A percentile compares a stretch with the other conserved stretches of the same genome.
Evolutionary conservation across 257 asterid genomes (phyloP).

Genomic region (Penstemon eatonii): DNA sequence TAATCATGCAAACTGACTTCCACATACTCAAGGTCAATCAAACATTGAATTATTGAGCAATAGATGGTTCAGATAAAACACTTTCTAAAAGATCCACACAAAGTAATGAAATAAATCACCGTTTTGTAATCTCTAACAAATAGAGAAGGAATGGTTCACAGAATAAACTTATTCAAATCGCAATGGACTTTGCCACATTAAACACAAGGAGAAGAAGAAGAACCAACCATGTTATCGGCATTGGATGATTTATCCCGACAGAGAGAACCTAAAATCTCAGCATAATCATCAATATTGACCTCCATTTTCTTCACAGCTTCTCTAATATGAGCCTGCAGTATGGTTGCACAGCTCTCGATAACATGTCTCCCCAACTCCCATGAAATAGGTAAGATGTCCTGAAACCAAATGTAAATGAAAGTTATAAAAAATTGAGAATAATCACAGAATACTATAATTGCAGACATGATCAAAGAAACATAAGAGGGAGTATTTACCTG

Average conservation of each 20-base stretch:
- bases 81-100: no score
- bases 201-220: slow-evolving; percentile 18
- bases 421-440: slow-evolving; percentile 1
- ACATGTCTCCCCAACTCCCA: slow-evolving; percentile 44
- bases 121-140: no score
- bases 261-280: slow-evolving; percentile 31
- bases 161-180: neutral
- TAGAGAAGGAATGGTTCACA: neutral
- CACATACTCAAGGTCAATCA: no score
- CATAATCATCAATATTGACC: slow-evolving; percentile 32
- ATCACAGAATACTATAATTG: neutral
- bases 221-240: slow-evolving; percentile 38
- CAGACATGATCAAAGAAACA: neutral
- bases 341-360: slow-evolving; percentile 33
- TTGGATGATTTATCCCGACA: slow-evolving; percentile 36
- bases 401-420: slow-evolving; percentile 21
- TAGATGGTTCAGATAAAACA: no score
- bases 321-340: slow-evolving; percentile 33
- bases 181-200: slow-evolving; percentile 1
- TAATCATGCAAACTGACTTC: no score
- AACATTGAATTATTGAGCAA: no score
- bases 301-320: slow-evolving; percentile 36
- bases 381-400: slow-evolving; percentile 36
- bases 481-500: slow-evolving; percentile 28
- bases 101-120: no score